phyloP scores from a whole-genome alignment of 306 rosid genomes.

The Dryas octopetala region DNA sequence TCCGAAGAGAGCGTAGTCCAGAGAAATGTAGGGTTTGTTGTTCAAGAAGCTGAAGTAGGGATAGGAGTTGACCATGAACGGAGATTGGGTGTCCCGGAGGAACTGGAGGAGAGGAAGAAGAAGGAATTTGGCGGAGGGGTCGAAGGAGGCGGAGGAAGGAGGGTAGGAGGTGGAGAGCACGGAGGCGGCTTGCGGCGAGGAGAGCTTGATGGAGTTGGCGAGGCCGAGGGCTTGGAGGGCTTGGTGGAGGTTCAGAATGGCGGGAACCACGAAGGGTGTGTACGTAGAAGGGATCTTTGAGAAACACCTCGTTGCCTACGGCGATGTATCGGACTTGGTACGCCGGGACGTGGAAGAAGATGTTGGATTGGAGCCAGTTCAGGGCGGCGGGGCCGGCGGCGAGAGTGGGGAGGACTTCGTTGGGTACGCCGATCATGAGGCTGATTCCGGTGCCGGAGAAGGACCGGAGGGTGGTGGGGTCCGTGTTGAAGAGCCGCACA shows the following conservation, averaged over 20 bases:
- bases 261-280: conserved; percentile 27
- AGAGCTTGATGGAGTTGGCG: conserved; percentile 22
- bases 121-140: neutral
- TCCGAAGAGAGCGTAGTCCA: conserved; percentile 30
- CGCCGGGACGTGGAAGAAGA: conserved; percentile 17
- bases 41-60: conserved; percentile 35
- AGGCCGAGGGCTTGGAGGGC: conserved; percentile 35
- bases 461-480: conserved; percentile 19
- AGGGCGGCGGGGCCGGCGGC: conserved; percentile 14
- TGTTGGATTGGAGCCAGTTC: conserved; percentile 32
- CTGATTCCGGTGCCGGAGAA: conserved; percentile 24
- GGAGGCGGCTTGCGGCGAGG: conserved; percentile 31
- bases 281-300: conserved; percentile 31
- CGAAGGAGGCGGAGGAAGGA: conserved; percentile 28
- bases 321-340: conserved; percentile 31
- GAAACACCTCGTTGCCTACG: conserved; percentile 36
- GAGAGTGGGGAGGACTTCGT: conserved; percentile 38
- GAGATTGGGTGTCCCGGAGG: conserved; percentile 20
- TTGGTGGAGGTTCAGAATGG: conserved; percentile 35
- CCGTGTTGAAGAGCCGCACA: conserved; percentile 28
- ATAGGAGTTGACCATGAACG: conserved; percentile 35
- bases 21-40: conserved; percentile 4
- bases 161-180: conserved; percentile 27
- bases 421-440: conserved; percentile 32
- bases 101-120: conserved; percentile 26